Base-by-base conservation (phyloP, 306 rosid species). In the Sphenostylis stenocarpa region DNA sequence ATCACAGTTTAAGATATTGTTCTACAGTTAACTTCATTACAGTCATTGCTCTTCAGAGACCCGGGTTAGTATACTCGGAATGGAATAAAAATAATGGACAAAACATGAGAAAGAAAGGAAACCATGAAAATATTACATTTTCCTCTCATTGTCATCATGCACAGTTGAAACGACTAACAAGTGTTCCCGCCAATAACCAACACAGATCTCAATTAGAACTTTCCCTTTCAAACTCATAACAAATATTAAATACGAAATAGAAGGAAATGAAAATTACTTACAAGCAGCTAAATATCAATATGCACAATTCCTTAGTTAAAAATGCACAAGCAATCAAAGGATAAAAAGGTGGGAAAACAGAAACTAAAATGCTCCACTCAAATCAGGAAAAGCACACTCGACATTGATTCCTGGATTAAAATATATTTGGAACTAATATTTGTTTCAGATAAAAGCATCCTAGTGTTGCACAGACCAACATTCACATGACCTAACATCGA, bases 291-390 rank as follows among this genome's bases (percentile, higher is more conserved):
- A 71, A 64, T 44, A 53, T 28, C 61, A 81, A 60, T n/a, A 28
- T 41, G 20, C 29, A 44, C 16, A 34, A 71, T 52, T 53, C 43
- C 64, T 64, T 21, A 43, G 70, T 44, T 41, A 70, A 41, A 70
- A 67, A 61, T 49, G 29, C 67, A 57, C 12, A 21, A 23, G 36
- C 1, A 24, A 41, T 36, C 4, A 53, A 16, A 79, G 23, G 33
- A 21, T 10, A 31, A 53, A 41, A 28, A 67, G 43, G 20, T 57
- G 26, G 12, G n/a, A 70, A 38, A 71, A 51, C 56, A 70, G 33
- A 43, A 77, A 72, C 33, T 82, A 13, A 77, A 77, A 53, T 66
- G 53, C 34, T 71, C 56, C 14, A 65, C 79, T 82, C 17, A 61
- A 55, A 71, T 70, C 48, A 34, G 58, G 51, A 77, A 81, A 48